Evolutionary conservation across 2,329 filamentous ascomycete species (phyloP), one percentile per base, ranked within the genome.

Genomic region (Trichoderma endophyticum): DNA sequence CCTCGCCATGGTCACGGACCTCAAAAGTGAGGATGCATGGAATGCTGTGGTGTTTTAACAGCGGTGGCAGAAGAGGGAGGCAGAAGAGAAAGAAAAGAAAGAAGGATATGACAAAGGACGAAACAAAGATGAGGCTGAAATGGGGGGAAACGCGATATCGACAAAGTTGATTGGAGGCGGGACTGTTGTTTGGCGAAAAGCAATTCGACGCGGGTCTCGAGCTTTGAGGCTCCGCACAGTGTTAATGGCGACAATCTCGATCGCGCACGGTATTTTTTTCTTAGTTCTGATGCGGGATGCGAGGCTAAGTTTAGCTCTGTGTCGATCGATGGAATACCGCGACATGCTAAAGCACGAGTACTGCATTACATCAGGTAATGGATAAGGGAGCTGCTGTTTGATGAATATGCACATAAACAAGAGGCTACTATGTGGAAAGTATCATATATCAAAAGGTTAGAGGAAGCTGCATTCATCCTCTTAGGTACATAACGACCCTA

Each of bases 1-100:
- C 64, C 36, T 67, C 43, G 72, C 67, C 74, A 75, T 75, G 21
- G 11, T 34, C 32, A 18, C 15, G 24, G 4, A 60, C 54, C 21
- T 30, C 30, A 32, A 7, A 18, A 43, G 1, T 48, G 11, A 43
- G 28, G 39, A 65, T 11, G 24, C 18, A 36, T 32, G 15, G 32
- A 30, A 15, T 30, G 6, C 2, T 30, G 32, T 21, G 48, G 32
- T 59, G 4, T 5, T 14, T n/a, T 12, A 7, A 24, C 4, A 4
- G 64, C 14, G 11, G 14, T 3, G 6, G 21, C 26, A 5, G 8
- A 32, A 24, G 6, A n/a, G 15, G 14, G 34, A 7, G 9, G 21
- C 12, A 12, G 8, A 32, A 32, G 1, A 9, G 30, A 18, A 9
- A 51, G 6, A 12, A 11, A 34, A 32, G 6, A 15, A 21, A 34